Evolutionary conservation across 192 early-diverging fungal genomes (phyloP).

Genomic region (Lobulomyces angularis): DNA sequence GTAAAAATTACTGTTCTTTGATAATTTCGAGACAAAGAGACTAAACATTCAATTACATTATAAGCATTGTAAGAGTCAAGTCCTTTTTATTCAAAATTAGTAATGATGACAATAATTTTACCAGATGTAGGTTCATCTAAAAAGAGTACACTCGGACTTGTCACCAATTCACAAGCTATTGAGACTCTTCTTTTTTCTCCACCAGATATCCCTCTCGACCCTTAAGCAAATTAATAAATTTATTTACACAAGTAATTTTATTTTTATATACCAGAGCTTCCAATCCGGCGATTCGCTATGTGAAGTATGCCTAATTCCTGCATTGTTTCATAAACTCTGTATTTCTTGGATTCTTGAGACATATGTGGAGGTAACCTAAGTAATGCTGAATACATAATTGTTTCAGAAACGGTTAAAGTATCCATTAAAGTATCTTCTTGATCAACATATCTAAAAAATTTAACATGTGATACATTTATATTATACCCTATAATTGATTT

Average conservation of each 20-base stretch:
- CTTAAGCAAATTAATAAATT: no score
- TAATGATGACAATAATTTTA: slow-evolving; percentile 2
- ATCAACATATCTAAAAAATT: slow-evolving; percentile 56
- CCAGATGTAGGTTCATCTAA: slow-evolving; percentile 49
- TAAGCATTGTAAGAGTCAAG: slow-evolving; percentile 87
- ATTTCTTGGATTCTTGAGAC: slow-evolving; percentile 30
- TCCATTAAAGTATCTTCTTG: slow-evolving; percentile 81
- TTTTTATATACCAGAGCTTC: slow-evolving; percentile 35
- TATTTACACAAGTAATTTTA: no score
- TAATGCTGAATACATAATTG: slow-evolving; percentile 77
- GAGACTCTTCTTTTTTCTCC: slow-evolving; percentile 87
- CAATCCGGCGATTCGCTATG: slow-evolving; percentile 72
- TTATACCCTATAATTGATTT: slow-evolving; percentile 23
- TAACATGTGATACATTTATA: slow-evolving; percentile 2
- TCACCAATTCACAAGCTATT: slow-evolving; percentile 89
- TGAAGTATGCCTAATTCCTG: slow-evolving; percentile 70
- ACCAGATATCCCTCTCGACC: slow-evolving; percentile 70
- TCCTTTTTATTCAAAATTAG: slow-evolving; percentile 28
- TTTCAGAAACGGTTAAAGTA: slow-evolving; percentile 82
- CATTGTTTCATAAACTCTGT: slow-evolving; percentile 55
- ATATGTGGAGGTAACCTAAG: slow-evolving; percentile 64
- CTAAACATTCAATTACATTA: slow-evolving; percentile 85
- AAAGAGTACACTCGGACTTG: slow-evolving; percentile 81
- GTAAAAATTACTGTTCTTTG: slow-evolving; percentile 78
- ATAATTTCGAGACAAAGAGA: slow-evolving; percentile 60